Conservation (phyloP, 176 grass and related monocot genomes). For the Hordeum vulgare region MorexV3_pseudomolecules_assembly NC_058518.1:504525201-504525700, state of each 20-base stretch:
- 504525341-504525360: background rate
- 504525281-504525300: background rate
- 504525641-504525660: background rate
- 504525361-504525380: background rate
- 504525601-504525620: background rate
- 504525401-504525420: constrained; percentile 60
- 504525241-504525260: background rate
- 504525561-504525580: background rate
- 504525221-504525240: constrained; percentile 70
- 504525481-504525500: background rate
- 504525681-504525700: background rate
- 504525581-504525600: background rate
- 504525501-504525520: background rate
- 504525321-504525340: constrained; percentile 37
- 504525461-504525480: background rate
- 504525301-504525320: background rate
- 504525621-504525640: background rate
- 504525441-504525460: constrained; percentile 54
- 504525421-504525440: constrained; percentile 52
- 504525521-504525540: background rate
- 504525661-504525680: background rate
- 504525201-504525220: constrained; percentile 96
- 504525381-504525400: constrained; percentile 82
- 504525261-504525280: background rate
- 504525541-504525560: background rate